Evolutionary conservation across 1,139 yeast species (phyloP).

Genomic region (Spencermartinsiella ligniputridi): DNA sequence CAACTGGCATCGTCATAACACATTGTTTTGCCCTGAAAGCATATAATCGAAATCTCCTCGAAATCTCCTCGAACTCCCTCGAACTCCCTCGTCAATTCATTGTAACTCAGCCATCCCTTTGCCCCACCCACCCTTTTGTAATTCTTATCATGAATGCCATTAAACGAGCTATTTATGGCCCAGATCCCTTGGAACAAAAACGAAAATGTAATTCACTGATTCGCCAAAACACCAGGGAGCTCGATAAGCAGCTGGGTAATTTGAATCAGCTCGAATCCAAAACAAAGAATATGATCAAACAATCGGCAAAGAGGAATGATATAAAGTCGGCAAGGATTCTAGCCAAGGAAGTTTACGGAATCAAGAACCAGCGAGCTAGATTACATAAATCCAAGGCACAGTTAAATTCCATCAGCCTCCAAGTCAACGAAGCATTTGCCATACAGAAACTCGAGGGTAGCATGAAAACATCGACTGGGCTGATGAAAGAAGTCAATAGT

Average conservation of each 20-base stretch:
- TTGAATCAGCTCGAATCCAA: constrained; percentile 53
- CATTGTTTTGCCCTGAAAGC: too few species aligned
- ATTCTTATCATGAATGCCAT: constrained; percentile 41
- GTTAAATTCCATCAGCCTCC: constrained; percentile 78
- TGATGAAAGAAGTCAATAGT: constrained; percentile 86
- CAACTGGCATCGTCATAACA: too few species aligned
- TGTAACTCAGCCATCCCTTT: too few species aligned
- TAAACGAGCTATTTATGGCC: constrained; percentile 88
- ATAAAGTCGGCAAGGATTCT: constrained; percentile 67
- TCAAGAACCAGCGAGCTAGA: constrained; percentile 70
- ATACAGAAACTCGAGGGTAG: constrained; percentile 79
- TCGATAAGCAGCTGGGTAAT: constrained; percentile 67
- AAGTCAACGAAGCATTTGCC: constrained; percentile 88
- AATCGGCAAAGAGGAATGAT: constrained; percentile 77
- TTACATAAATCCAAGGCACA: constrained; percentile 80
- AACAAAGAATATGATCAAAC: constrained; percentile 69
- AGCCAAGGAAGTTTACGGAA: constrained; percentile 75
- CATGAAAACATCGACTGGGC: constrained; percentile 69
- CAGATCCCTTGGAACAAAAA: constrained; percentile 93
- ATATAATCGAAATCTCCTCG: too few species aligned
- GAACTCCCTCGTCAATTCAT: too few species aligned
- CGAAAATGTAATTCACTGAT: constrained; percentile 76
- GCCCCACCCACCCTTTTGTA: too few species aligned
- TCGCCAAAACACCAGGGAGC: constrained; percentile 78
- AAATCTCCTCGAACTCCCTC: too few species aligned